These are phyloP conservation scores for Bolboschoenoplectus hybrid DNA, from an alignment of 202 grass and related monocot species.

Conservation along the genomic window DNA sequence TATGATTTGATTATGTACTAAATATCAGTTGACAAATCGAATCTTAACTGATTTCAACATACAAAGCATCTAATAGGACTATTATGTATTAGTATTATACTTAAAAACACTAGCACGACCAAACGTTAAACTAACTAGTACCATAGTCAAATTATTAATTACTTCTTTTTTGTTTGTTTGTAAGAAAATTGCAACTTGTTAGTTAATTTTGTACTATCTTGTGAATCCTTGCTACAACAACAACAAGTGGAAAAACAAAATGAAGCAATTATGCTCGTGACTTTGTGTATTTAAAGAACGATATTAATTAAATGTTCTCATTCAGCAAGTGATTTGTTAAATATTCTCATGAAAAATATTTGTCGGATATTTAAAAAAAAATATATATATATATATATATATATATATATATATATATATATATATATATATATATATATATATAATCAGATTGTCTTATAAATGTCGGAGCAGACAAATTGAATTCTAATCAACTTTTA, in stretches of 20 bases:
- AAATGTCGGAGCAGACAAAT: constrained; percentile 10
- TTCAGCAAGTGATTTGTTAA: neutral
- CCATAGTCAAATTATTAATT: neutral
- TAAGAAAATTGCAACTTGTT: neutral
- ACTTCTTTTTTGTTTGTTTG: neutral
- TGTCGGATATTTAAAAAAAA: neutral
- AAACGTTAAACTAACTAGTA: neutral
- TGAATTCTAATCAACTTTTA: neutral
- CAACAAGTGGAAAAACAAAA: neutral
- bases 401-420: too few species aligned
- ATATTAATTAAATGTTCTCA: too few species aligned
- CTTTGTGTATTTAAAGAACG: too few species aligned
- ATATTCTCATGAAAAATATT: neutral
- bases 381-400: neutral
- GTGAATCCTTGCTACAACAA: neutral
- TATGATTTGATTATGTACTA: neutral
- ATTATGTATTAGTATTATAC: neutral
- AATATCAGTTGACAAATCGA: neutral
- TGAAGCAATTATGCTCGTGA: too few species aligned
- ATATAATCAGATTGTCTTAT: neutral
- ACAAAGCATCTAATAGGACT: neutral
- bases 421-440: too few species aligned
- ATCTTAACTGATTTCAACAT: neutral
- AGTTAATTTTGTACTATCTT: neutral
- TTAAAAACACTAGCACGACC: neutral